Conservation (phyloP, 2,329 filamentous ascomycete genomes). For the Stagonosporopsis cucurbitacearum region DNA sequence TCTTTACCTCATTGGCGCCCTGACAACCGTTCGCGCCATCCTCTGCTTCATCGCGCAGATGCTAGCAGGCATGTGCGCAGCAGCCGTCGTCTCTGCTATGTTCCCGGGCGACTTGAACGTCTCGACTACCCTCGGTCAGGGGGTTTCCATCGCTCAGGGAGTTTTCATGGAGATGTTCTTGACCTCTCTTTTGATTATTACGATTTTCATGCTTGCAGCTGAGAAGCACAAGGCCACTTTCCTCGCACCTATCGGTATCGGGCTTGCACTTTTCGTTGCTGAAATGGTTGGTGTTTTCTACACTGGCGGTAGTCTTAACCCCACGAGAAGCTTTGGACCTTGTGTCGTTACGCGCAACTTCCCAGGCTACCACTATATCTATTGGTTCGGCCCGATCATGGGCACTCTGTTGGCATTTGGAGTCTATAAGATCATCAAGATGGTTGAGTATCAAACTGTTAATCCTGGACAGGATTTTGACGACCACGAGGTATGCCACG, state of each 20-base stretch:
- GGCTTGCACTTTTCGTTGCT: slow-evolving; percentile 70
- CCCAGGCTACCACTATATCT: slow-evolving; percentile 52
- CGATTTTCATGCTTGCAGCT: slow-evolving; percentile 67
- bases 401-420: slow-evolving; percentile 47
- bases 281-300: slow-evolving; percentile 57
- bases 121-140: slow-evolving; percentile 43
- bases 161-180: slow-evolving; percentile 52
- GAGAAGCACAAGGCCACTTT: slow-evolving; percentile 77
- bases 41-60: slow-evolving; percentile 47
- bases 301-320: slow-evolving; percentile 54
- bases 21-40: slow-evolving; percentile 32
- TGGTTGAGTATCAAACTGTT: slow-evolving; percentile 52
- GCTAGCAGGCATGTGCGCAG: slow-evolving; percentile 46
- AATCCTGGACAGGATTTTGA: slow-evolving; percentile 52
- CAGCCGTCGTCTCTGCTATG: slow-evolving; percentile 45
- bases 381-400: slow-evolving; percentile 50
- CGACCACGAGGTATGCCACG: slow-evolving; percentile 39
- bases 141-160: slow-evolving; percentile 40
- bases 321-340: slow-evolving; percentile 51
- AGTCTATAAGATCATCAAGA: slow-evolving; percentile 51
- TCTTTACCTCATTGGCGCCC: slow-evolving; percentile 44
- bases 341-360: slow-evolving; percentile 49
- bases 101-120: slow-evolving; percentile 46
- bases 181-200: slow-evolving; percentile 50
- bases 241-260: slow-evolving; percentile 74